These are phyloP conservation scores for Pseudocercospora pini-densiflorae DNA, from an alignment of 2,329 filamentous ascomycete genomes.

Conservation along the genomic window DNA sequence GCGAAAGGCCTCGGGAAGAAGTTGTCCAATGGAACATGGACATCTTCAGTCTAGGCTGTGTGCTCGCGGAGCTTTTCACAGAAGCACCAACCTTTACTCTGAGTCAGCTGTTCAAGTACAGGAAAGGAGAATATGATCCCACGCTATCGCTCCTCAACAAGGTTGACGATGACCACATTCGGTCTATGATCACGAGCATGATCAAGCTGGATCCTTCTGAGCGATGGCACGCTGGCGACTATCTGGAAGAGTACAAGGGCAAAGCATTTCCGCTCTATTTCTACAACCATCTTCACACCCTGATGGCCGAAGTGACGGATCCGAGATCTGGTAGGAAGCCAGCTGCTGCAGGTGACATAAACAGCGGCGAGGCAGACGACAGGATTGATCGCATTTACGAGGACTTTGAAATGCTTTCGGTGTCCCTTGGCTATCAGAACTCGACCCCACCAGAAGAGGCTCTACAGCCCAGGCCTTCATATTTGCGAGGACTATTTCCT, in stretches of 20 bases:
- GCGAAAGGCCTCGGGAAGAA: conserved; percentile 58
- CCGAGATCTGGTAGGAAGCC: conserved; percentile 78
- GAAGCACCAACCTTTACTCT: conserved; percentile 98
- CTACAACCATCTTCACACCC: conserved; percentile 95
- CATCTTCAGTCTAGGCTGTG: conserved; percentile 94
- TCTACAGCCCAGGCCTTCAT: conserved; percentile 31
- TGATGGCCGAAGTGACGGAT: conserved; percentile 95
- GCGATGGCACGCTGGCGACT: conserved; percentile 91
- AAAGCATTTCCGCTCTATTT: conserved; percentile 97
- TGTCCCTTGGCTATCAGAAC: conserved; percentile 80
- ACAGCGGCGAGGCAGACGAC: conserved; percentile 86
- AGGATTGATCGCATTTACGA: conserved; percentile 90
- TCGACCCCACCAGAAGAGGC: conserved; percentile 42
- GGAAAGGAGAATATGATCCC: conserved; percentile 89
- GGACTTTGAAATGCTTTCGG: conserved; percentile 98
- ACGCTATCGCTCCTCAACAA: conserved; percentile 78
- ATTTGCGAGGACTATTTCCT: conserved; percentile 70
- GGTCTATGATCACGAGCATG: conserved; percentile 93
- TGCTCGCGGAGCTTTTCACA: conserved; percentile 94
- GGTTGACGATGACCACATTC: conserved; percentile 84
- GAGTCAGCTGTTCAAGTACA: conserved; percentile 93
- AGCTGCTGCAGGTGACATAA: conserved; percentile 69
- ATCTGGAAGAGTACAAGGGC: conserved; percentile 86
- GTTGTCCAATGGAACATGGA: conserved; percentile 85
- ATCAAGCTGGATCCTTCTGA: conserved; percentile 92